Base-by-base conservation (phyloP, 1,284 basidiomycete species). In the Moesziomyces sp. region DNA sequence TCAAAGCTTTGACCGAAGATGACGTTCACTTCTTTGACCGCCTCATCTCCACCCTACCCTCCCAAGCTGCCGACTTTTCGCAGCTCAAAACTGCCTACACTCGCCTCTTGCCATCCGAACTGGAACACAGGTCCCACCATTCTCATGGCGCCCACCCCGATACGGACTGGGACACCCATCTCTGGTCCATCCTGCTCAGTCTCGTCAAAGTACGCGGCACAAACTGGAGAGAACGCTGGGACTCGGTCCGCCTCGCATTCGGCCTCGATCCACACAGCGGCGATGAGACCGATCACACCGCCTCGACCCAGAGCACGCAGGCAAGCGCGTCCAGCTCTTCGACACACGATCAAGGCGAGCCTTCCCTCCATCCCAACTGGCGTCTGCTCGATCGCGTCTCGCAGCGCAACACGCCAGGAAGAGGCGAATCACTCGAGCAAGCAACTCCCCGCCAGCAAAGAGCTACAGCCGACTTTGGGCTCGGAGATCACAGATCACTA, bases 221-320 rank as follows among this genome's bases (percentile, higher is more conserved):
- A 3, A 72, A 64, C 28, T 83, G 82, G 82, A 44, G 58, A n/a
- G 72, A 80, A 46, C 63, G 81, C 9, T 83, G 82, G 82, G 81
- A 83, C 35, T 62, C 73, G 16, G 79, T 83, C 16, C 62, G 81
- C 11, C 51, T 81, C 14, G 69, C 76, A 0, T 55, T 82, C 18
- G 82, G 82, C n/a, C 65, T 80, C 18, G 79, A 81, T 45, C 77
- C 81, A 13, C 50, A 62, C 55, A 65, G 60, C 52, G 53, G 52
- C 46, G 73, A 61, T 11, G 64, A 60, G 35, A 58, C 49, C 13
- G 66, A 71, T n/a, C 47, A 52, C 3, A 61, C 54, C 49, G 35
- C 56, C 0, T 55, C 44, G 3, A 65, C 65, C 8, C 57, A 56
- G 21, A 62, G 35, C 46, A 60, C 67, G 9, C n/a, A 47, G 7